Evolutionary conservation across 257 asterid species (phyloP), one percentile per base, ranked within the genome.

Genomic region (Jasminum sambac): DNA sequence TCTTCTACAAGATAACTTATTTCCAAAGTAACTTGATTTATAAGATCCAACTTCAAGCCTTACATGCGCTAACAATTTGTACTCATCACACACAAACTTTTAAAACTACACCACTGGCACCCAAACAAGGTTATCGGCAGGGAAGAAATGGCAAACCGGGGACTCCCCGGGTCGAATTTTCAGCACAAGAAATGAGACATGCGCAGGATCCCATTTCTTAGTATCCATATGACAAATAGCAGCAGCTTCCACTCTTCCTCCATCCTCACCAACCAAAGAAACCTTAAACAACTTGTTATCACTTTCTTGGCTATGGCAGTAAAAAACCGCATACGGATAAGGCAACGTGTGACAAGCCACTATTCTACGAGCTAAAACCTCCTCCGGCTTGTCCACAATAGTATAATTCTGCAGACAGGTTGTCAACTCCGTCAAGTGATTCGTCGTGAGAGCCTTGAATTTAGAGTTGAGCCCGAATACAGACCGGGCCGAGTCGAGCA

Each of bases 171-270:
- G 98, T 16, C 34, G 71, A 0, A 78, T 84, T 50, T 69, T 77
- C 76, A 90, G 76, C 7, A 86, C 93, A 2, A 69, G 84, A 74
- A 92, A 92, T 5, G 95, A 87, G 14, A 78, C 83, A 60, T 92
- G 97, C 6, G 9, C 43, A 0, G 90, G 93, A 61, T 91, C 88
- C 97, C 97, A 91, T 14, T 73, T 70, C 5, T 87, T 78, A 11
- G 97, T 84, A 79, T 92, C 89, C 93, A 89, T 85, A 34, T 92
- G 97, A 70, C 98, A 92, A 21, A 88, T 78, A 3, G 93, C 98
- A 0, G 78, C 78, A 14, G 97, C 96, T 3, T 87, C 95, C 21
- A 90, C 85, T 25, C 78, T 73, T 1, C 80, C 88, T 5, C 92
- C 96, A 17, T 87, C 87, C 4, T 89, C 95, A 1, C 96, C 96